Evolutionary conservation across 2,329 filamentous ascomycete species (phyloP).

Genomic region (Talaromyces sp.): DNA sequence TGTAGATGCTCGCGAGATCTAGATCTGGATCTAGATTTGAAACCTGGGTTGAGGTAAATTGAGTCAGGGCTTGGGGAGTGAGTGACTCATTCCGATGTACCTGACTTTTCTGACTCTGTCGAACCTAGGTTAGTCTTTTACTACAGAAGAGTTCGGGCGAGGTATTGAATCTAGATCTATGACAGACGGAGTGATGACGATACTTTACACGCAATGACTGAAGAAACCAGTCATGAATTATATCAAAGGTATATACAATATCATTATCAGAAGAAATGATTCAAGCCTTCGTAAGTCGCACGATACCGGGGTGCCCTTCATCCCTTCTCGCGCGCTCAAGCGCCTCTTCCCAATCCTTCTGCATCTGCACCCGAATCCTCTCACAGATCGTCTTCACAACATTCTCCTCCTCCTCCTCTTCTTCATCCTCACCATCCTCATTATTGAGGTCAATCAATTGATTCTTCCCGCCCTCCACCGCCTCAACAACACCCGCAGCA

Average conservation of each 20-base stretch:
- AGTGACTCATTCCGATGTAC: neutral
- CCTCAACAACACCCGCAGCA: constrained; percentile 13
- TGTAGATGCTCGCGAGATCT: neutral
- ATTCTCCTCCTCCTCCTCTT: neutral
- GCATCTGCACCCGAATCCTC: constrained; percentile 9
- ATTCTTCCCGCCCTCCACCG: neutral
- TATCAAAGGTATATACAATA: neutral
- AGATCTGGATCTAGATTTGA: too few relatives aligned
- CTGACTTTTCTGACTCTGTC: neutral
- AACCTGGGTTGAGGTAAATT: neutral
- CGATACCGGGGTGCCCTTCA: neutral
- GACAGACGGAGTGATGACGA: neutral
- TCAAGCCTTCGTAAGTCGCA: constrained; percentile 1
- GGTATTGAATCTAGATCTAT: neutral
- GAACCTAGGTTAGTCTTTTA: neutral
- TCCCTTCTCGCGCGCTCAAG: constrained; percentile 4
- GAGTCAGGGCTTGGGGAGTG: neutral
- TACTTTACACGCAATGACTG: neutral
- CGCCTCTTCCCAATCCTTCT: constrained; percentile 20
- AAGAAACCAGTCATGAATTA: neutral
- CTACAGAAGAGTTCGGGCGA: neutral
- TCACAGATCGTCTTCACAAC: neutral
- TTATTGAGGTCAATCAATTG: neutral
- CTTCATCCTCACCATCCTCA: neutral
- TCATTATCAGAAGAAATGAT: neutral